phyloP scores from a whole-genome alignment of 345 rosid genomes.

The Reutealis trisperma region DNA sequence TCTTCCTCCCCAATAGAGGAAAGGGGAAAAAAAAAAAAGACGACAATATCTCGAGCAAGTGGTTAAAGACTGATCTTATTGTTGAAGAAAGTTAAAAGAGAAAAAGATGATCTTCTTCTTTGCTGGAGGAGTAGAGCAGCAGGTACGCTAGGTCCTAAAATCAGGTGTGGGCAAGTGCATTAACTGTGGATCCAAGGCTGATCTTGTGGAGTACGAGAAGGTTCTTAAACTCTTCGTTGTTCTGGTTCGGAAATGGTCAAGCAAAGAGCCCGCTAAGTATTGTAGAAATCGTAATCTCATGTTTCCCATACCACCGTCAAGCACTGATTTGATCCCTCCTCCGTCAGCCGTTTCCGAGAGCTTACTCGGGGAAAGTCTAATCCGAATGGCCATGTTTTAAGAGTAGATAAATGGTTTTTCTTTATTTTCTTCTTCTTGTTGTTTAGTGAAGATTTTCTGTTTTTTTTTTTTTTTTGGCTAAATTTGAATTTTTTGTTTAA shows the following conservation, averaged over 20 bases:
- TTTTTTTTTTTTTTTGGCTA: too few species aligned
- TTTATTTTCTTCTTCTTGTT: too few species aligned
- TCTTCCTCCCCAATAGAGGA: background rate
- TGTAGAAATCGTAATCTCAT: constrained; percentile 64
- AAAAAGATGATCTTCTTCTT: constrained; percentile 81
- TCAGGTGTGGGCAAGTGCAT: constrained; percentile 70
- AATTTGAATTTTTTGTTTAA: too few species aligned
- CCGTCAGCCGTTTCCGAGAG: constrained; percentile 25
- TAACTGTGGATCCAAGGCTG: constrained; percentile 68
- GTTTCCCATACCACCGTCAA: constrained; percentile 46
- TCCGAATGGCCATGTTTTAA: too few species aligned
- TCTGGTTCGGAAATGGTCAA: constrained; percentile 89
- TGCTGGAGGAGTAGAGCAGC: constrained; percentile 84
- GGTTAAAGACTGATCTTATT: too few species aligned
- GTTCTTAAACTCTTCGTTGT: constrained; percentile 80
- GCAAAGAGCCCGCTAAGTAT: constrained; percentile 53
- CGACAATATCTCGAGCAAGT: background rate
- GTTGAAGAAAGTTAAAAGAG: too few species aligned
- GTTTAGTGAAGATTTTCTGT: too few species aligned
- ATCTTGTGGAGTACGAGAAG: constrained; percentile 84
- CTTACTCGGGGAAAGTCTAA: too few species aligned
- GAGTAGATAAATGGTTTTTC: too few species aligned
- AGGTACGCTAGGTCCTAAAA: constrained; percentile 67
- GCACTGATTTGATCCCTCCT: constrained; percentile 7
- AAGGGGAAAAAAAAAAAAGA: too few species aligned